phyloP scores from a whole-genome alignment of 2,329 filamentous ascomycete species.

The Pseudocercospora fuligena region DNA sequence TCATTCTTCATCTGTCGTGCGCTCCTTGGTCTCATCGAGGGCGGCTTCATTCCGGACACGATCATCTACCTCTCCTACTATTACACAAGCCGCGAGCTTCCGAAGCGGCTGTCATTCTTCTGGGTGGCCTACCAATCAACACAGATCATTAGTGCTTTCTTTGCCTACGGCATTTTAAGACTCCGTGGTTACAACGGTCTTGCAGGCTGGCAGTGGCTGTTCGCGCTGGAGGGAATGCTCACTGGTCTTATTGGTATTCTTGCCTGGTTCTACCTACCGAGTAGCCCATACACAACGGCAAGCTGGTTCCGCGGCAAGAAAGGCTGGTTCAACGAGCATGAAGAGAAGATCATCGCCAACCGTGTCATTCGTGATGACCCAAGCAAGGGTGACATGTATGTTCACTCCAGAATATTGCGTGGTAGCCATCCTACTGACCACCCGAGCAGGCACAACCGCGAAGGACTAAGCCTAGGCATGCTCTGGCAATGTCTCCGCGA shows the following conservation, averaged over 20 bases:
- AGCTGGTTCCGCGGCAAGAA: slow-evolving; percentile 62
- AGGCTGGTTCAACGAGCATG: slow-evolving; percentile 66
- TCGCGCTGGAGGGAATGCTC: slow-evolving; percentile 61
- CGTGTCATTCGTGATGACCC: slow-evolving; percentile 67
- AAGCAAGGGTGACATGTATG: slow-evolving; percentile 60
- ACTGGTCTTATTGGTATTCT: slow-evolving; percentile 59
- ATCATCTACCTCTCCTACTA: slow-evolving; percentile 75
- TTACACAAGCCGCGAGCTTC: slow-evolving; percentile 73
- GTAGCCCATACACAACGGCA: slow-evolving; percentile 67
- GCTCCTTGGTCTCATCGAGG: slow-evolving; percentile 49
- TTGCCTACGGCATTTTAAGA: slow-evolving; percentile 61
- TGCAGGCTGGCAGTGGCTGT: slow-evolving; percentile 61
- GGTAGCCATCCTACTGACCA: neutral
- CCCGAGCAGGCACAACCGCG: slow-evolving; percentile 54
- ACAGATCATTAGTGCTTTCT: slow-evolving; percentile 61
- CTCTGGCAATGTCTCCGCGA: slow-evolving; percentile 53
- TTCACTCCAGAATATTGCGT: too few species aligned
- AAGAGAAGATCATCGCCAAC: slow-evolving; percentile 69
- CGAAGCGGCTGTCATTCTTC: slow-evolving; percentile 69
- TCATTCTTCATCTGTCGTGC: slow-evolving; percentile 47
- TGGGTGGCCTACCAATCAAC: slow-evolving; percentile 68
- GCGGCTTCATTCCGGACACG: slow-evolving; percentile 65
- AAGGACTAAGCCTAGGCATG: slow-evolving; percentile 55
- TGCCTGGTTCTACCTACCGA: slow-evolving; percentile 60
- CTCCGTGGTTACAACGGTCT: slow-evolving; percentile 52